Conservation (phyloP, 306 rosid genomes). For the Citrullus amarus region DNA sequence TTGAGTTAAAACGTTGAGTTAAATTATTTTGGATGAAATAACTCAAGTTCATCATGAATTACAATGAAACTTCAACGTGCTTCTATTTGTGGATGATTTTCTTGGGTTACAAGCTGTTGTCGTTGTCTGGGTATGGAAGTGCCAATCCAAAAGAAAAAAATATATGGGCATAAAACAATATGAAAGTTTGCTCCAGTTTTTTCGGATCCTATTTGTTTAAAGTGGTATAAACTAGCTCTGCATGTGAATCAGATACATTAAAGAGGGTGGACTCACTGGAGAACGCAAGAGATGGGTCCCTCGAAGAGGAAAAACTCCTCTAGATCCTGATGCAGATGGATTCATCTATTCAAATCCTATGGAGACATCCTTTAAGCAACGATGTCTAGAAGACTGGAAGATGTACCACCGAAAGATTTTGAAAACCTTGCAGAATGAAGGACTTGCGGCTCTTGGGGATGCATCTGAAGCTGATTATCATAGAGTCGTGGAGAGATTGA, state of each 20-base stretch:
- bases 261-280: constrained; percentile 95
- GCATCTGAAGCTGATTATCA: constrained; percentile 72
- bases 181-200: background rate
- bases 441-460: constrained; percentile 62
- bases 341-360: constrained; percentile 88
- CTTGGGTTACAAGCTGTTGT: background rate
- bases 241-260: constrained; percentile 51
- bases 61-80: background rate
- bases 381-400: constrained; percentile 70
- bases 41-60: background rate
- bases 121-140: background rate
- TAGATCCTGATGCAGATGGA: constrained; percentile 90
- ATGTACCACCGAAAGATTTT: constrained; percentile 55
- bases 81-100: background rate
- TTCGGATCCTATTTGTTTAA: background rate
- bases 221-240: constrained; percentile 1
- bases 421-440: constrained; percentile 58
- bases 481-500: constrained; percentile 68
- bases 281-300: constrained; percentile 98
- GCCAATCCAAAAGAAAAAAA: background rate
- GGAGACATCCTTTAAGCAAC: constrained; percentile 88
- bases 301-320: constrained; percentile 82
- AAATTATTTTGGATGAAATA: background rate
- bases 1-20: background rate
- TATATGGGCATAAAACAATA: background rate